Evolutionary conservation across 2,329 filamentous ascomycete genomes (phyloP).

Genomic region (Aureobasidium sp.): DNA sequence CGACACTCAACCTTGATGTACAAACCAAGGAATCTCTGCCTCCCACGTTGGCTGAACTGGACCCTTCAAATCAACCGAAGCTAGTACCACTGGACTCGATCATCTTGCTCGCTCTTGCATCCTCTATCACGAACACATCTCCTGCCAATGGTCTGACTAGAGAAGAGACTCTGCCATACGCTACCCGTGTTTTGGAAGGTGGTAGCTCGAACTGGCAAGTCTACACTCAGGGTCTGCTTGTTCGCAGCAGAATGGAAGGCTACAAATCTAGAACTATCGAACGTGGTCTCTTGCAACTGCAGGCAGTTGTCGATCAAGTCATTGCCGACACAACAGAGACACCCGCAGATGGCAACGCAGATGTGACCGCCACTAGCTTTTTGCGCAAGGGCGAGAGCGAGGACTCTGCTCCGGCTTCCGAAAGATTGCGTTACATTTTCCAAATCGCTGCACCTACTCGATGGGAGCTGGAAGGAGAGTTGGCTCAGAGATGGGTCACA

Average conservation of each 20-base stretch:
- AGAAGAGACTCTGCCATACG: constrained; percentile 91
- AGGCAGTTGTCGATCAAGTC: constrained; percentile 91
- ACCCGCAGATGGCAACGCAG: constrained; percentile 18
- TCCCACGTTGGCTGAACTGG: constrained; percentile 51
- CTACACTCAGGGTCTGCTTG: constrained; percentile 86
- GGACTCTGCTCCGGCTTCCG: constrained; percentile 68
- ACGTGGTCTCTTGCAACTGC: constrained; percentile 80
- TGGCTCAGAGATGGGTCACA: constrained; percentile 85
- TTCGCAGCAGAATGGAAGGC: constrained; percentile 82
- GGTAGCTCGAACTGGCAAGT: constrained; percentile 96
- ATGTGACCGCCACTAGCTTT: constrained; percentile 59
- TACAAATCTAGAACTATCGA: constrained; percentile 83
- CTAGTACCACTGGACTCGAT: constrained; percentile 80
- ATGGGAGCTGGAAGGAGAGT: constrained; percentile 90
- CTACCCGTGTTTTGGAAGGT: constrained; percentile 75
- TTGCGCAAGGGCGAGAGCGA: constrained; percentile 64
- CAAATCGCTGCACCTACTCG: constrained; percentile 73
- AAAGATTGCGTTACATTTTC: constrained; percentile 77
- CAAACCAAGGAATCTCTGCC: constrained; percentile 48
- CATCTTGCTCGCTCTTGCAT: constrained; percentile 68
- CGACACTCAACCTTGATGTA: constrained; percentile 27
- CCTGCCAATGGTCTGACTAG: constrained; percentile 76
- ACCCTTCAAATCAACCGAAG: constrained; percentile 73
- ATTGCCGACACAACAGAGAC: constrained; percentile 65
- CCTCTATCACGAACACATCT: constrained; percentile 83